A percentile compares a stretch with the other conserved stretches of the same genome.
These are phyloP conservation scores for Fusarium sp. DNA, from an alignment of 2,329 filamentous ascomycete species.

Conservation along the genomic window DNA sequence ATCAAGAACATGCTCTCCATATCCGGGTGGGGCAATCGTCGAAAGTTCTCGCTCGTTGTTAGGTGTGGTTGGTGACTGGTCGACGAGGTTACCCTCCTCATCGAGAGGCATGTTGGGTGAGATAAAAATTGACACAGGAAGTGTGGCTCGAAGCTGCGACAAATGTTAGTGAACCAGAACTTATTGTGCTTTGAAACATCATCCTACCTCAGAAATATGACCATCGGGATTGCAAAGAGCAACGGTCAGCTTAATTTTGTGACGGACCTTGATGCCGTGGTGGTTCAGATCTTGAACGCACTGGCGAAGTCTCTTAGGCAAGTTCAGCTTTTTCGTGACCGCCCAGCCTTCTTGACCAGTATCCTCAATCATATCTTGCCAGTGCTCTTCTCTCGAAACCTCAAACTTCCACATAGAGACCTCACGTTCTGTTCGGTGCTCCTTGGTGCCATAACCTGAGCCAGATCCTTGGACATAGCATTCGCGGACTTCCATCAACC, in stretches of 20 bases:
- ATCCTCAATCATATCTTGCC: constrained; percentile 75
- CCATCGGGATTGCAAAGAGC: constrained; percentile 95
- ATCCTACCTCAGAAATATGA: constrained; percentile 83
- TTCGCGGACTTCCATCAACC: constrained; percentile 82
- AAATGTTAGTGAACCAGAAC: constrained; percentile 6
- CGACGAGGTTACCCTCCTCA: constrained; percentile 82
- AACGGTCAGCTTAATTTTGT: constrained; percentile 91
- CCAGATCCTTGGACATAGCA: constrained; percentile 60
- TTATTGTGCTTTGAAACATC: not conserved
- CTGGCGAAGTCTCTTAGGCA: constrained; percentile 82
- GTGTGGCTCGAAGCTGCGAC: constrained; percentile 79
- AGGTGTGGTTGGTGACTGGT: constrained; percentile 60
- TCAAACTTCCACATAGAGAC: constrained; percentile 68
- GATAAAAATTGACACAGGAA: constrained; percentile 93
- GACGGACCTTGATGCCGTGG: constrained; percentile 88
- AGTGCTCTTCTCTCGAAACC: constrained; percentile 67
- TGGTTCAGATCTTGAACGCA: constrained; percentile 92
- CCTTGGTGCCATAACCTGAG: constrained; percentile 58
- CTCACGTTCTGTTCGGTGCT: constrained; percentile 71
- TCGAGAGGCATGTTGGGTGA: constrained; percentile 92
- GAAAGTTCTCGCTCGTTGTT: constrained; percentile 61
- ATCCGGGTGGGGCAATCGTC: constrained; percentile 85
- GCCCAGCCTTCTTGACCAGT: constrained; percentile 73
- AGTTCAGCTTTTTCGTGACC: constrained; percentile 68
- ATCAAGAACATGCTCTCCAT: constrained; percentile 89